Evolutionary conservation across 257 asterid species (phyloP), one percentile per base, ranked within the genome.

Genomic region (Solanum lignicaule): DNA sequence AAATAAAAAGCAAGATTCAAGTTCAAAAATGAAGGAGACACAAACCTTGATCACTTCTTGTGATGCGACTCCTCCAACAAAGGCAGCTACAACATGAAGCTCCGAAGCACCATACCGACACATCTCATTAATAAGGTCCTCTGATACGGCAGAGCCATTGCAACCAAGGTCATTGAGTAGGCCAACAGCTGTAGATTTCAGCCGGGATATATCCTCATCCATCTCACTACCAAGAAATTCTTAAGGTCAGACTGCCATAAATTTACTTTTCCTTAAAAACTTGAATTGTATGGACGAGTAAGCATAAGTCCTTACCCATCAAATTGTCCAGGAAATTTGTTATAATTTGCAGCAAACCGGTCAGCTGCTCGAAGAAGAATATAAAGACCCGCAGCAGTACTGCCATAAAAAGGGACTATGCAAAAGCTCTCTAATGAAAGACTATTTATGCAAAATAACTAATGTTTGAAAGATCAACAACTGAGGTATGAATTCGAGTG

Each of bases 31-130:
- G 41, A 16, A 81, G 85, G 41, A 46, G 41, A 81, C 9, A 27
- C 66, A 29, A 46, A 95, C 99, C 98, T 97, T 97, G 91, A 97
- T 97, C 88, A 92, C 99, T 90, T 97, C 99, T 90, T 97, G 99
- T 66, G 99, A 95, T 73, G 99, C 95, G 69, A 97, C 90, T 87
- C 99, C 99, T 23, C 99, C 99, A 20, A 97, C 90, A 76, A 95
- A 90, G 91, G 98, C 98, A 25, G 98, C 99, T 87, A 97, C 98
- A 14, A 96, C 95, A 86, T 96, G 99, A 89, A 97, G 98, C 90
- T 97, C 99, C 3, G 99, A 91, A 83, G 97, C 98, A 46, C 99
- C 99, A 91, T 96, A 96, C 82, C 99, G 95, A 85, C 98, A 96
- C 90, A 97, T 96, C 93, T 97, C 99, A 78, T 93, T 94, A 23